phyloP scores from a whole-genome alignment of 164 flowering plant species.

The Kalanchoe fedtschenkoi region DNA sequence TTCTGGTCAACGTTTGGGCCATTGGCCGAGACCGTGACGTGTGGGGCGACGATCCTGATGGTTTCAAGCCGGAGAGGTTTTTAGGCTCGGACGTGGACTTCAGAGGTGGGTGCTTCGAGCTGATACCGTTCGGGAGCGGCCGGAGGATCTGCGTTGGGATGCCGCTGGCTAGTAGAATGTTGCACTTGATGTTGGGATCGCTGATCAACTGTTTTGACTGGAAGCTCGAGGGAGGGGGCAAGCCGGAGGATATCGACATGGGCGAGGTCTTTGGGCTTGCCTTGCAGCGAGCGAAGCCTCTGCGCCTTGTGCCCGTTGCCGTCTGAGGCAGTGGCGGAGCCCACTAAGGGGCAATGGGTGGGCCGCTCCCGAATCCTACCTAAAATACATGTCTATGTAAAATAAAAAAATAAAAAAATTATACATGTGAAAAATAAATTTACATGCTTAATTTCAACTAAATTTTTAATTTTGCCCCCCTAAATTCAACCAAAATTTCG shows the following conservation, averaged over 20 bases:
- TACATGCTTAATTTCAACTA: too few relatives aligned
- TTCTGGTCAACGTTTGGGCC: slow-evolving; percentile 10
- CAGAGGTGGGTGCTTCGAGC: slow-evolving; percentile 19
- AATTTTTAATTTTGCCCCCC: too few relatives aligned
- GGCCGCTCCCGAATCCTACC: too few relatives aligned
- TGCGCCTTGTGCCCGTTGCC: slow-evolving; percentile 11
- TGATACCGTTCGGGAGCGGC: slow-evolving; percentile 25
- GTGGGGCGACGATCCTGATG: slow-evolving; percentile 10
- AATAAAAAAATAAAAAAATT: too few relatives aligned
- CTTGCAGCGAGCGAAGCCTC: slow-evolving; percentile 14
- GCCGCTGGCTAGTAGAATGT: slow-evolving; percentile 21
- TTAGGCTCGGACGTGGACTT: slow-evolving; percentile 17
- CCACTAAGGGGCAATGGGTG: too few relatives aligned
- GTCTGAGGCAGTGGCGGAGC: too few relatives aligned
- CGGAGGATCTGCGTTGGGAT: slow-evolving; percentile 26
- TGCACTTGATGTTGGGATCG: slow-evolving; percentile 24
- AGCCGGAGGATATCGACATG: slow-evolving; percentile 11
- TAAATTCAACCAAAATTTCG: too few relatives aligned
- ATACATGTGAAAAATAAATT: too few relatives aligned
- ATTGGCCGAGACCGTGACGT: slow-evolving; percentile 5
- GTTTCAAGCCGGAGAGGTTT: slow-evolving; percentile 18
- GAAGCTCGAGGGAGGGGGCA: slow-evolving; percentile 17
- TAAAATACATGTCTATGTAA: too few relatives aligned
- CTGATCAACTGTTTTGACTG: slow-evolving; percentile 24
- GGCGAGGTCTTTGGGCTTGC: slow-evolving; percentile 13